Conservation (phyloP, 306 rosid genomes). For the Cicer yamashitae region DNA sequence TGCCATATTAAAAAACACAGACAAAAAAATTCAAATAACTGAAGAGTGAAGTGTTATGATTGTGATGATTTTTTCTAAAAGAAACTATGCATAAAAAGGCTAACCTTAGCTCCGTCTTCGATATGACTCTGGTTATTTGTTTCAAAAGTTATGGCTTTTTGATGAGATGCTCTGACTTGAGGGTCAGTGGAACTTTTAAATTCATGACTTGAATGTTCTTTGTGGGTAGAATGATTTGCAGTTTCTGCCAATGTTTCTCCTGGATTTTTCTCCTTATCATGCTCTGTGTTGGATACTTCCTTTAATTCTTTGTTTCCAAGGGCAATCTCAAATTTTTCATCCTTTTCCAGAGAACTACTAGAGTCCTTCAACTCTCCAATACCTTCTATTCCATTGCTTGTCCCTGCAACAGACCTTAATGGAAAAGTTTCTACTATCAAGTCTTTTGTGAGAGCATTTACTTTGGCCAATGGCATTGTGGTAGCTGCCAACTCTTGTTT, state of each 20-base stretch:
- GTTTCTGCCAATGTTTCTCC: conserved; percentile 49
- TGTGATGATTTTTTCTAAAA: background rate
- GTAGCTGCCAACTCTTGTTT: conserved; percentile 49
- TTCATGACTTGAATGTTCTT: conserved; percentile 41
- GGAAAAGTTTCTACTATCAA: conserved; percentile 84
- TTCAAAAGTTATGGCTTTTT: conserved; percentile 46
- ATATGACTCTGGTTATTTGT: conserved; percentile 53
- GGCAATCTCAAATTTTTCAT: conserved; percentile 48
- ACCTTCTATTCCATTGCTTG: conserved; percentile 44
- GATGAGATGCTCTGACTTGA: conserved; percentile 46
- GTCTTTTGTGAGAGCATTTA: conserved; percentile 49
- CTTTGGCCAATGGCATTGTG: conserved; percentile 40
- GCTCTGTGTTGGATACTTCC: conserved; percentile 40
- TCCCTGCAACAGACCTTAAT: conserved; percentile 50
- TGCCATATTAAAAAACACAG: no score
- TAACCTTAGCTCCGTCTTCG: conserved; percentile 56
- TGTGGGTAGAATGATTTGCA: conserved; percentile 42
- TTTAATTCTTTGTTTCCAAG: conserved; percentile 45
- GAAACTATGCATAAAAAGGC: conserved; percentile 3
- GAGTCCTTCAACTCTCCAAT: conserved; percentile 47
- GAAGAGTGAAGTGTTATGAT: background rate
- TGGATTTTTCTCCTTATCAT: conserved; percentile 42
- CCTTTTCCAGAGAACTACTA: conserved; percentile 43
- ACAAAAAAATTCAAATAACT: no score
- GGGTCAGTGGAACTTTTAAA: conserved; percentile 34